Base-by-base conservation (phyloP, 371 early-diverging fungal genomes). In the Mortierella sp. region DNA sequence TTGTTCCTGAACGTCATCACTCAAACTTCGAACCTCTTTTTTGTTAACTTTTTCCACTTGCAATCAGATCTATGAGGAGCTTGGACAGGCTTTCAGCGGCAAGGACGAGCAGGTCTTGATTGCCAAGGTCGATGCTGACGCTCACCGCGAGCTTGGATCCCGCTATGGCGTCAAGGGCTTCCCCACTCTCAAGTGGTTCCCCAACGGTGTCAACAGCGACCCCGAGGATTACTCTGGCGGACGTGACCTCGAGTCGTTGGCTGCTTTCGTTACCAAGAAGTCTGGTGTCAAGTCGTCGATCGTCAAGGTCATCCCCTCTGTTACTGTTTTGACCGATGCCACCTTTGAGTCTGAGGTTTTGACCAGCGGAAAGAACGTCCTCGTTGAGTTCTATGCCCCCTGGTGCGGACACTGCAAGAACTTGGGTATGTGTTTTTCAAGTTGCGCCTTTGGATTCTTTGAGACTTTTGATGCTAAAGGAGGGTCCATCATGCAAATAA, bases 101-200 rank as follows among this genome's bases (percentile, higher is more conserved):
- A 90, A 91, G 57, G 90, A 94, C 61, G 91, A 94, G 75, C 84
- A 92, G 55, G 93, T 98, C 34, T 88, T 97, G 69, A 96, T 98
- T 80, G 97, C 97, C 87, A 96, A 97, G 86, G 93, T 98, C 46
- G 95, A 98, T 89, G 97, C 97, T 72, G 98, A 98, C 81, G 89
- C 90, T 46, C 93, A 96, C 90, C 94, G 93, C 80, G 93, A 93
- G 76, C 90, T 95, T 69, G 97, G 97, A 70, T 80, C 80, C 71
- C 88, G 90, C 51, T 98, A 91, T 83, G 95, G 89, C 72, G 89
- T 98, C 72, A 88, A 90, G 79, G 96, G 98, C 10, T 98, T 95
- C 91, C 98, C 98, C 24, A 97, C 98, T 5, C 83, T 98, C 75
- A 98, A 98, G 88, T 97, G 96, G 95, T 97, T 98, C 92, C 94